phyloP scores from a whole-genome alignment of 495 filamentous ascomycete species.

The Peziza echinospora region DNA sequence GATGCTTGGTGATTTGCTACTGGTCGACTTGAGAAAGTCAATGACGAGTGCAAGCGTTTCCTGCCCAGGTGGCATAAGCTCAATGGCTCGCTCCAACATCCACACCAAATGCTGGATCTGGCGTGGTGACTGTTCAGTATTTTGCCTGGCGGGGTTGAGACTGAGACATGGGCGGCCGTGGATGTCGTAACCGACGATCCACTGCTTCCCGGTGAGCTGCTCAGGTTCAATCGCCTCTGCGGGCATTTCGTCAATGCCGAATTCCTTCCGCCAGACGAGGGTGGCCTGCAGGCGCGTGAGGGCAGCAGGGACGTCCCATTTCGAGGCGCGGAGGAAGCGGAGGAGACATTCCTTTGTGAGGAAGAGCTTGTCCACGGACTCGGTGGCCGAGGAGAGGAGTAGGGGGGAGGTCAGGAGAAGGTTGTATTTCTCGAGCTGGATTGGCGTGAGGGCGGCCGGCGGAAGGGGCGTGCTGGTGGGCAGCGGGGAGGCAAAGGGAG shows the following conservation, averaged over 20 bases:
- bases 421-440: conserved; percentile 72
- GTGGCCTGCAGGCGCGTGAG: conserved; percentile 56
- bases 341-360: conserved; percentile 79
- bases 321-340: conserved; percentile 79
- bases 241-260: conserved; percentile 45
- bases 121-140: conserved; percentile 68
- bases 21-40: conserved; percentile 62
- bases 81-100: conserved; percentile 79
- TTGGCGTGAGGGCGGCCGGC: conserved; percentile 36
- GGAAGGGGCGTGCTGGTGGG: conserved; percentile 31
- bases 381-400: conserved; percentile 41
- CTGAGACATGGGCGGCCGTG: conserved; percentile 68
- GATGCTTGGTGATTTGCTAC: conserved; percentile 54
- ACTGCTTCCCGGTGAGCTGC: conserved; percentile 90
- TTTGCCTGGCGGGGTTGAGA: conserved; percentile 70
- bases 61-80: conserved; percentile 65
- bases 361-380: conserved; percentile 67
- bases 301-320: conserved; percentile 64
- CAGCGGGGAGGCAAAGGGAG: conserved; percentile 45
- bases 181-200: conserved; percentile 71
- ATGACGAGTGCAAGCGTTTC: conserved; percentile 71
- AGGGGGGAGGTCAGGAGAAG: conserved; percentile 17
- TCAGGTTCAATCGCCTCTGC: conserved; percentile 70
- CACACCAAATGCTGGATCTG: conserved; percentile 88
- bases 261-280: conserved; percentile 73